A percentile compares a stretch with the other conserved stretches of the same genome.
Conservation (phyloP, 78 protist species). For the Ministeria vibrans region DNA sequence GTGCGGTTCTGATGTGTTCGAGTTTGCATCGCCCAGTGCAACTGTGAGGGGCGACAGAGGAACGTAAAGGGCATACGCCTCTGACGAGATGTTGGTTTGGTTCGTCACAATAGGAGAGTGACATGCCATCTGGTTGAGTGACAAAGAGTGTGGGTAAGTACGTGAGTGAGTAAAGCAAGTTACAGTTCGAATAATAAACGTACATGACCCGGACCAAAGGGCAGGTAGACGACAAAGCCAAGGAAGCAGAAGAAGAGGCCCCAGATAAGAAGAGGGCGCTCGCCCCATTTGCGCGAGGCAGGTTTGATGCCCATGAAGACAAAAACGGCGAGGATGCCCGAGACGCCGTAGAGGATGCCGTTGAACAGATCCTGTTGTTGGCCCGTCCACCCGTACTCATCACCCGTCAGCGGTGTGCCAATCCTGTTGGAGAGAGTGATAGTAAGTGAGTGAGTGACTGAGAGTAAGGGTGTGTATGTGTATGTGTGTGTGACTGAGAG, state of each 20-base stretch:
- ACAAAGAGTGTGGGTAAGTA: neutral
- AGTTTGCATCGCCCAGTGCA: too few species aligned
- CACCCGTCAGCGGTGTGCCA: neutral
- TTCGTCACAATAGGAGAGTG: neutral
- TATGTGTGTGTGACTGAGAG: neutral
- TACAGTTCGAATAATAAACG: neutral
- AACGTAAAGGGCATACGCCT: too few species aligned
- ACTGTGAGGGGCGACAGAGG: too few species aligned
- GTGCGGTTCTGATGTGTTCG: too few species aligned
- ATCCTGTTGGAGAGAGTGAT: neutral
- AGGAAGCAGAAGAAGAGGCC: neutral
- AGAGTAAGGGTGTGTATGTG: neutral
- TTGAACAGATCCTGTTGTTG: neutral
- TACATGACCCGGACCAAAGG: neutral
- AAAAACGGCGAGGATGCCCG: neutral
- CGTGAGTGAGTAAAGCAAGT: neutral
- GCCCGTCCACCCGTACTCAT: slow-evolving; percentile 6
- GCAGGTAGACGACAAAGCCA: neutral
- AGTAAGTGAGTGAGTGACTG: neutral
- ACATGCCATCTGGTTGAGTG: neutral
- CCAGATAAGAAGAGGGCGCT: neutral
- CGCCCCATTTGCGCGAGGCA: neutral
- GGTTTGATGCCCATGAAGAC: neutral
- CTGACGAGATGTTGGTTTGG: too few species aligned
- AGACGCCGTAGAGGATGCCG: neutral